phyloP scores from a whole-genome alignment of 192 early-diverging fungal species.

The Coemansia sp. region DNA sequence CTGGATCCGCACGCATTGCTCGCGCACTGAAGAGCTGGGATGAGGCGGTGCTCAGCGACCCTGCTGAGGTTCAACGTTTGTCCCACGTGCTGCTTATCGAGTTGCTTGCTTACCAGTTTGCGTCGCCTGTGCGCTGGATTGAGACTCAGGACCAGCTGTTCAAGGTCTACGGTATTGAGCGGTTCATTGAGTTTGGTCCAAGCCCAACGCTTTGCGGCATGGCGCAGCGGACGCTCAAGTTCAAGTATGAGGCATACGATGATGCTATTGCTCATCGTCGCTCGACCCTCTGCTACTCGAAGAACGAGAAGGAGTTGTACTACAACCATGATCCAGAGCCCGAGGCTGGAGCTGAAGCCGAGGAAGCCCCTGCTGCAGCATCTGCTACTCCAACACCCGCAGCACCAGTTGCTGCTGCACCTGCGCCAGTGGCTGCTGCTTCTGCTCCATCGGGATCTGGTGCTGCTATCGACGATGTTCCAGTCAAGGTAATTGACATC shows the following conservation, averaged over 20 bases:
- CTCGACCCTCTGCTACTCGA: conserved; percentile 83
- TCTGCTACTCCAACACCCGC: conserved; percentile 53
- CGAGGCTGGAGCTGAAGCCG: conserved; percentile 58
- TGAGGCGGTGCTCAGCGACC: conserved; percentile 61
- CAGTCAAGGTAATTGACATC: conserved; percentile 81
- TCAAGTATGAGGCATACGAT: conserved; percentile 96
- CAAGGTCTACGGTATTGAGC: conserved; percentile 80
- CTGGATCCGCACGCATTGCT: conserved; percentile 72
- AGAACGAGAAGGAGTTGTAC: conserved; percentile 93
- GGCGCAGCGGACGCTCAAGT: conserved; percentile 90
- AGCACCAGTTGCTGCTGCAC: conserved; percentile 56
- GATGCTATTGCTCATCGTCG: conserved; percentile 89
- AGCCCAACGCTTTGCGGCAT: conserved; percentile 89
- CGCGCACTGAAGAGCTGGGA: conserved; percentile 81
- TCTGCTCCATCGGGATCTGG: conserved; percentile 49
- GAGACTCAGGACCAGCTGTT: conserved; percentile 94
- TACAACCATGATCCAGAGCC: conserved; percentile 80
- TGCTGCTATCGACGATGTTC: conserved; percentile 72
- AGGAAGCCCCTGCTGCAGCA: conserved; percentile 50
- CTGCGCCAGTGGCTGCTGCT: conserved; percentile 50
- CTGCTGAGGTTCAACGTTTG: conserved; percentile 83
- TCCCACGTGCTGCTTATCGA: conserved; percentile 87
- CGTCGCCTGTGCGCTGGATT: conserved; percentile 94
- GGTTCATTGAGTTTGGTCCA: conserved; percentile 91
- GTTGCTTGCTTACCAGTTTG: conserved; percentile 92